Base-by-base conservation (phyloP, 495 filamentous ascomycete species). In the Penicillium bialowiezense region DNA sequence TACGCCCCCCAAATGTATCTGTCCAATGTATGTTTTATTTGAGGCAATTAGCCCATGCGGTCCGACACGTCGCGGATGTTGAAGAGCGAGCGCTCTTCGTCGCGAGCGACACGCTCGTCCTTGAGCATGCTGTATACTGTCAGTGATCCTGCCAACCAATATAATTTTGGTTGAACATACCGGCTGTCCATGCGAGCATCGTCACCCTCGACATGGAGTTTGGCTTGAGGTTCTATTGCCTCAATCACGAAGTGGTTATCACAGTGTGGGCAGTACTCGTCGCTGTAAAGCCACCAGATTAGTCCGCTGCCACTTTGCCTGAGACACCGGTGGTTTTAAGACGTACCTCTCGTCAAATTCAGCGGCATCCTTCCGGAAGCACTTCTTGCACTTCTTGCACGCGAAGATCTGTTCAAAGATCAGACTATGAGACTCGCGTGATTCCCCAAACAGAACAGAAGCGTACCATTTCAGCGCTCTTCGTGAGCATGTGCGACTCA, bases 211-310 rank as follows among this genome's bases (percentile, higher is more conserved):
- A 97, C 79, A 44, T 89, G 77, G 43, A 98, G 67, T 28, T 83
- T 75, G 7, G 90, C 77, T 68, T 90, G 87, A 8, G 93, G 88
- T 17, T 85, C 88, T 48, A 86, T 62, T 19, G 93, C 93, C 14
- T 97, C 91, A 49, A 97, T 70, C 18, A 97, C 86, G 63, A 90
- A 98, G 69, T 97, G 93, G 68, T 98, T 98, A 67, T 98, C 93
- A 76, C 93, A 98, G 72, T 96, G 88, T n/a, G 93, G 95, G 73
- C 93, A 97, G 74, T 95, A 97, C 69, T 98, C 95, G 75, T 98
- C 95, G 65, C 89, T 89, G 28, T 20, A 46, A 32, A 37, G 15
- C n/a, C 3, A 20, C 18, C 32, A 14, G 21, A 31, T 19, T 26
- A 31, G n/a, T 24, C 38, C 36, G 42, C 34, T 52, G 34, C 13